Conservation (phyloP, 2,329 filamentous ascomycete species). For the Fusarium kyushuense region DNA sequence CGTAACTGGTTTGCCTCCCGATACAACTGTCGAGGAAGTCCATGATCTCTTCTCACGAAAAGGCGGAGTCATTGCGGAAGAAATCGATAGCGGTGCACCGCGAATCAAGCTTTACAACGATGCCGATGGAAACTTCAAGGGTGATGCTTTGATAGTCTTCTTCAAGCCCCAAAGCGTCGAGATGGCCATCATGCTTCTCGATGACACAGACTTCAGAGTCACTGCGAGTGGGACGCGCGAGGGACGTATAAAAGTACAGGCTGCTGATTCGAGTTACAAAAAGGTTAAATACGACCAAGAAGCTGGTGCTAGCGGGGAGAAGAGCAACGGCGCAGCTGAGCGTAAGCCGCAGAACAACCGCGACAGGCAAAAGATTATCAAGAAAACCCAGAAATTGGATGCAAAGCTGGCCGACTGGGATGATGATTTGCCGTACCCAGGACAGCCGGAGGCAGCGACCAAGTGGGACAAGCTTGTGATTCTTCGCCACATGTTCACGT, state of each 20-base stretch:
- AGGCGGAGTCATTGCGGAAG: slow-evolving; percentile 91
- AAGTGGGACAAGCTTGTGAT: slow-evolving; percentile 85
- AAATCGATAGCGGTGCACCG: slow-evolving; percentile 87
- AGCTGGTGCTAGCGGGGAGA: slow-evolving; percentile 37
- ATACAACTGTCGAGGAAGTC: slow-evolving; percentile 84
- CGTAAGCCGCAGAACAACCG: slow-evolving; percentile 65
- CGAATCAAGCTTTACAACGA: slow-evolving; percentile 95
- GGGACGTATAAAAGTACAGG: slow-evolving; percentile 82
- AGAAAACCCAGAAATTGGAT: slow-evolving; percentile 89
- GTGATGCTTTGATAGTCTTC: slow-evolving; percentile 92
- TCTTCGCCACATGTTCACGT: slow-evolving; percentile 92
- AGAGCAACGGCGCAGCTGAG: slow-evolving; percentile 49
- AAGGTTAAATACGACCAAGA: slow-evolving; percentile 76
- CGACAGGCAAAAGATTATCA: slow-evolving; percentile 90
- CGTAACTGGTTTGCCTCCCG: slow-evolving; percentile 85
- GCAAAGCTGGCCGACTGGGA: slow-evolving; percentile 96
- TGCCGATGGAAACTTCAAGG: slow-evolving; percentile 86
- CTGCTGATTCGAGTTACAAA: slow-evolving; percentile 92
- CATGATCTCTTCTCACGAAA: slow-evolving; percentile 84
- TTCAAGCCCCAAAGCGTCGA: slow-evolving; percentile 95
- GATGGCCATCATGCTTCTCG: slow-evolving; percentile 82
- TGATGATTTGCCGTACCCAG: slow-evolving; percentile 79
- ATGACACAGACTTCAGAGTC: slow-evolving; percentile 84
- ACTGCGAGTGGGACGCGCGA: slow-evolving; percentile 62
- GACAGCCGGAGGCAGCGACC: slow-evolving; percentile 56